Base-by-base conservation (phyloP, 2,329 filamentous ascomycete genomes). In the Penicillium sp. region DNA sequence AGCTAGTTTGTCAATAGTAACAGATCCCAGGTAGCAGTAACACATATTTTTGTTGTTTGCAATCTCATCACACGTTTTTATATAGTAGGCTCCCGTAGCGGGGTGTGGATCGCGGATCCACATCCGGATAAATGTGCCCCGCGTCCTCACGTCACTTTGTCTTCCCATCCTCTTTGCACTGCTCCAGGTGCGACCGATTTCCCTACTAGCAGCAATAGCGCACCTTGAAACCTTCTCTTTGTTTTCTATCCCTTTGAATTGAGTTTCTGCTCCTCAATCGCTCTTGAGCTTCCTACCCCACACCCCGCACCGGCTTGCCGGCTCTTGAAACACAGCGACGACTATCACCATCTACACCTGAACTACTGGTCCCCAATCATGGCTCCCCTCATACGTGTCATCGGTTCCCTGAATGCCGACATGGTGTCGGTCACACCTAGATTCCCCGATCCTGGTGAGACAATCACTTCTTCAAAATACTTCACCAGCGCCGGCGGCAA, bases 371-470 rank as follows among this genome's bases (percentile, higher is more conserved):
- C 11, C 4, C 11, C 38, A 49, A 61, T 24, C 36, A 76, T 76
- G 74, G 59, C 70, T 18, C 71, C 78, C 24, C 67, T 76, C 44
- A 94, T 97, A 70, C 87, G 88, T 57, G 83, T 96, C 56, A 85
- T 97, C 61, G 92, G 92, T 63, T 97, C 92, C 30, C 85, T 99
- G 55, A 97, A 97, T 75, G 89, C 90, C 69, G 92, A 99, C 76
- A 86, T 97, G 57, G 89, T 96, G 57, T 92, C 90, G 36, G 86
- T 90, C 64, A 94, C 94, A 30, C 79, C 89, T 5, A 89, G 92
- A 57, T 84, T 96, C 57, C 92, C 94, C 1, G 76, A 81, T 1
- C 86, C 88, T 0, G 94, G 92, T 60, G 92, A 99, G 75, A 97
- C 92, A 2, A 80, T 97, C 46, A 92, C 89, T 2, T 83, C 90